Base-by-base conservation (phyloP, 2,329 filamentous ascomycete genomes). In the Fusarium proliferatum region DNA sequence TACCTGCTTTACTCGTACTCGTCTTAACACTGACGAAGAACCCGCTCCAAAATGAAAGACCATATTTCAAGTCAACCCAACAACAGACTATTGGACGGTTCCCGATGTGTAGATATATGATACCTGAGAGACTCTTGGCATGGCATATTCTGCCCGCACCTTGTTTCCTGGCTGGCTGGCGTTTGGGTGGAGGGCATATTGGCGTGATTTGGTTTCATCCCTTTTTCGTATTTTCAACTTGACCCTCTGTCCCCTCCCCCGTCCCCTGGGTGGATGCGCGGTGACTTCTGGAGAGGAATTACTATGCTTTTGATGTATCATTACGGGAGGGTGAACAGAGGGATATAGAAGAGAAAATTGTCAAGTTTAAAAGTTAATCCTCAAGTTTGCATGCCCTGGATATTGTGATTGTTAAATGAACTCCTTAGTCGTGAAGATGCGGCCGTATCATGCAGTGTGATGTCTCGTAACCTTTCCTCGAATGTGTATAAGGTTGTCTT, bases 41-140 rank as follows among this genome's bases (percentile, higher is more conserved):
- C 62, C 75, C 71, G 51, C 62, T 63, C 69, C 66, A 68, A 75
- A 60, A 65, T 57, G 46, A 65, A 71, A 69, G 62, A 64, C 61
- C 64, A 68, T 67, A 62, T 64, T 65, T 57, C 72, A 73, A 72
- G 70, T 59, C 68, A 73, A 74, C 61, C 56, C 63, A 59, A 66
- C 65, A 52, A 66, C 41, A 61, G 63, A 74, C 67, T 71, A 71
- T 71, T 77, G 76, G 74, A 77, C 61, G 73, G 73, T 74, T 76
- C 73, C 69, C 67, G 73, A 73, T 73, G 77, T 78, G 76, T 79
- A 78, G 75, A 77, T 77, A 78, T 79, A 78, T 79, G 77, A 82
- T 82, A 82, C 78, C 80, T 81, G 77, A 79, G 77, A 78, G 77
- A 78, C 76, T 78, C 68, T 61, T 76, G 75, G 76, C 73, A 76